Evolutionary conservation across 108 stramenopile genomes (phyloP).

Genomic region (Nitzschia inconspicua): DNA sequence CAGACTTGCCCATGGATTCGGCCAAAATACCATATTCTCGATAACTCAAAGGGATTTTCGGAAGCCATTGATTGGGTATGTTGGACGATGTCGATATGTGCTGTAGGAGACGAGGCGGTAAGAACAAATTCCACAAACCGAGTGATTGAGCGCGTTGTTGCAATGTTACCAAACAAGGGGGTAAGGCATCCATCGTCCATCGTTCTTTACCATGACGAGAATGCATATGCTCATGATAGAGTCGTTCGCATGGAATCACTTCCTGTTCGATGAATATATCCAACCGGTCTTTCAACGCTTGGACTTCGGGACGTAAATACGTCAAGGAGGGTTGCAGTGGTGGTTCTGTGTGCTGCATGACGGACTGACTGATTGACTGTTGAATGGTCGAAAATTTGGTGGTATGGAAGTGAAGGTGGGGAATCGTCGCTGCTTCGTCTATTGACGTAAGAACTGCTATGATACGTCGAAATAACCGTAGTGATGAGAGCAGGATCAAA

Average conservation of each 20-base stretch:
- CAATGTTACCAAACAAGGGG: slow-evolving; percentile 59
- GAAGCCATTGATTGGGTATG: slow-evolving; percentile 26
- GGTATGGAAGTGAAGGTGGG: too few species aligned
- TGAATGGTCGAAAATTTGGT: too few species aligned
- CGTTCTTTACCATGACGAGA: slow-evolving; percentile 49
- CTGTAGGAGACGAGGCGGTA: slow-evolving; percentile 55
- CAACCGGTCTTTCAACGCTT: slow-evolving; percentile 52
- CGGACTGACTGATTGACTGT: too few species aligned
- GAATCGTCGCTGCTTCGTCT: too few species aligned
- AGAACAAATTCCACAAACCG: slow-evolving; percentile 90
- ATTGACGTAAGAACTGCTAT: too few species aligned
- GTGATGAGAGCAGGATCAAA: too few species aligned
- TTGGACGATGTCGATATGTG: slow-evolving; percentile 4
- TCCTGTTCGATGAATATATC: slow-evolving; percentile 68
- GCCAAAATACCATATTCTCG: slow-evolving; percentile 84
- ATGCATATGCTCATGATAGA: slow-evolving; percentile 60
- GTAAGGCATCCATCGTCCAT: slow-evolving; percentile 66
- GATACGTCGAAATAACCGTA: too few species aligned
- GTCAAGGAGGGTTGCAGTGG: slow-evolving; percentile 23
- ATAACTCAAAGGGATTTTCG: slow-evolving; percentile 47
- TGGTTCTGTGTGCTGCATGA: not conserved
- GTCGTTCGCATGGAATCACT: slow-evolving; percentile 79
- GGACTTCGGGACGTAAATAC: slow-evolving; percentile 46
- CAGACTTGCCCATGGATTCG: slow-evolving; percentile 87
- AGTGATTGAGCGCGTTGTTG: slow-evolving; percentile 60